Conservation (phyloP, 1,284 basidiomycete species). For the Tilletia horrida region DNA sequence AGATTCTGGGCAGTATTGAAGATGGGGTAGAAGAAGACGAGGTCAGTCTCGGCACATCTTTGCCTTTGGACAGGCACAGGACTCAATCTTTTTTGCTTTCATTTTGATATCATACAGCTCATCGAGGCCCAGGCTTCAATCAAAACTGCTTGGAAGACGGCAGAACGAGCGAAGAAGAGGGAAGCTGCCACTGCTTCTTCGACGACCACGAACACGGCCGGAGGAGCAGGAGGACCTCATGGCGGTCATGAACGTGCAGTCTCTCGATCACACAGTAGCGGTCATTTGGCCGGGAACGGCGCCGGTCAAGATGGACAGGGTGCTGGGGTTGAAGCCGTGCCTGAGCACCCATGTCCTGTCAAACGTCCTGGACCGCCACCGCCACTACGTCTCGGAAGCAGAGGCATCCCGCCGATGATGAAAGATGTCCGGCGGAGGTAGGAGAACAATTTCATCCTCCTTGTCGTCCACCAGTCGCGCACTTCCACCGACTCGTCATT, state of each 20-base stretch:
- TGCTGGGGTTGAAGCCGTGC: background rate
- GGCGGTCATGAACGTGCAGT: background rate
- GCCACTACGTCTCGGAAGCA: background rate
- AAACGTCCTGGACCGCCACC: constrained; percentile 5
- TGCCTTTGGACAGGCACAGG: too few relatives aligned
- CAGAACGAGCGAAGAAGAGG: constrained; percentile 26
- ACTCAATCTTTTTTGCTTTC: too few relatives aligned
- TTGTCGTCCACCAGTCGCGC: too few relatives aligned
- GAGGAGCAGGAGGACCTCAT: background rate
- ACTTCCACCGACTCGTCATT: too few relatives aligned
- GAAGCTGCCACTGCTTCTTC: background rate
- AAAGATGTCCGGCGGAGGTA: background rate
- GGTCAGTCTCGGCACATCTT: too few relatives aligned
- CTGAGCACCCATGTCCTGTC: constrained; percentile 7
- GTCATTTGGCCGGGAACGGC: background rate
- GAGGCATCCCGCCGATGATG: constrained; percentile 13
- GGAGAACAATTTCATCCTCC: background rate
- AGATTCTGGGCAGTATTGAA: constrained; percentile 45
- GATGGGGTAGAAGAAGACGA: constrained; percentile 49
- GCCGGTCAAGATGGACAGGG: too few relatives aligned
- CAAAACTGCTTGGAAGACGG: constrained; percentile 43
- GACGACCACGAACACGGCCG: background rate
- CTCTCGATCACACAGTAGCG: background rate
- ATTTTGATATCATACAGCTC: too few relatives aligned
- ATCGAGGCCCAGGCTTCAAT: constrained; percentile 37